Conservation (phyloP, 2,329 filamentous ascomycete species). For the Nemania diffusa region DNA sequence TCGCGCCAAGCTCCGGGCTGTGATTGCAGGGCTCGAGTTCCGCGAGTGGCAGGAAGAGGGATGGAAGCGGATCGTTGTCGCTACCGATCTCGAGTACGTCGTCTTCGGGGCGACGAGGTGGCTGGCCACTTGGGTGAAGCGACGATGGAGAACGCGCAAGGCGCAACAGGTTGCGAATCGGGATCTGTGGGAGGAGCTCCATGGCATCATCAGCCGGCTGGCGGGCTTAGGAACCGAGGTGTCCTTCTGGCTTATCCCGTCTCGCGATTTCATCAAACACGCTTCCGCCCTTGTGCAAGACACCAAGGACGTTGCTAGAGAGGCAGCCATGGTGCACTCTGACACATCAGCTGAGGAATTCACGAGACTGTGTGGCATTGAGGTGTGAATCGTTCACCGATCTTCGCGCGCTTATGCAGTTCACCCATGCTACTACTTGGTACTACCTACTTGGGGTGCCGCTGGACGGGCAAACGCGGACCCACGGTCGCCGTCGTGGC, state of each 20-base stretch:
- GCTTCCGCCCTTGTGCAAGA: conserved; percentile 38
- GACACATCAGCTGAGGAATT: conserved; percentile 39
- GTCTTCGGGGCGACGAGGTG: conserved; percentile 54
- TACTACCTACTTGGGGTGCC: no score
- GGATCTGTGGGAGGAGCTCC: conserved; percentile 57
- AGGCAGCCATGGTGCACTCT: conserved; percentile 34
- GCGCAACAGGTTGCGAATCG: conserved; percentile 50
- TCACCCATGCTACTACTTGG: not conserved
- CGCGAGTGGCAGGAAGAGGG: conserved; percentile 55
- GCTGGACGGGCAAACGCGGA: not conserved
- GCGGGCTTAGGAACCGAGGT: conserved; percentile 41
- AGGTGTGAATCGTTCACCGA: conserved; percentile 27
- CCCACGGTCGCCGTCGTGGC: conserved; percentile 6
- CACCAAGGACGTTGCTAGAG: conserved; percentile 39
- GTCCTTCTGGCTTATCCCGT: conserved; percentile 45
- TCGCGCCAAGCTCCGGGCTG: conserved; percentile 57
- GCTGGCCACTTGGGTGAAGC: conserved; percentile 53
- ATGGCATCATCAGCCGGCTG: conserved; percentile 41
- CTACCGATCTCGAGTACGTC: conserved; percentile 60
- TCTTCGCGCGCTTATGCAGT: not conserved
- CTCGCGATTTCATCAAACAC: conserved; percentile 27
- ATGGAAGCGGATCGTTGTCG: conserved; percentile 56
- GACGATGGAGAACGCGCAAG: conserved; percentile 50
- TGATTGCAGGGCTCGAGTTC: conserved; percentile 56
- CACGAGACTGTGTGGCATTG: conserved; percentile 43